A percentile compares a stretch with the other conserved stretches of the same genome.
phyloP scores from a whole-genome alignment of 805 yeast genomes.

The Metschnikowia chrysomelidarum region DNA sequence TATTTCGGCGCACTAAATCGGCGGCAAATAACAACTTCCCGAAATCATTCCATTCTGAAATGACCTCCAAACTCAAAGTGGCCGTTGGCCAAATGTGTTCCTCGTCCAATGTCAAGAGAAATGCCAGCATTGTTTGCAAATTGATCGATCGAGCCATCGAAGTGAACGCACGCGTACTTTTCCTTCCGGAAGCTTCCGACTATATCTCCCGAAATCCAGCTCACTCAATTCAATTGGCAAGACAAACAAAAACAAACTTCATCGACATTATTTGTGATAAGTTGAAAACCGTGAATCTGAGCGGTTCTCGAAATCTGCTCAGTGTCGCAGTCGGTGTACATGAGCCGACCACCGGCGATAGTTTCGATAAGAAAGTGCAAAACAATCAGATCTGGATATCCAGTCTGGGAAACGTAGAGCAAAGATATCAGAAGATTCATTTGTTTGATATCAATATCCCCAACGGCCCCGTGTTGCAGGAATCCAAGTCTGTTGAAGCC shows the following conservation, averaged over 20 bases:
- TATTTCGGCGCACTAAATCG: no score
- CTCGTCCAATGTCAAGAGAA: slow-evolving; percentile 55
- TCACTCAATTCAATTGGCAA: slow-evolving; percentile 63
- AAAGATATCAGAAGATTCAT: slow-evolving; percentile 82
- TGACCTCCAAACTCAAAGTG: slow-evolving; percentile 28
- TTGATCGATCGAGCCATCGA: slow-evolving; percentile 64
- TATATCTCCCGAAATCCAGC: slow-evolving; percentile 69
- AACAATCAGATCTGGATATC: slow-evolving; percentile 76
- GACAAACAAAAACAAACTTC: slow-evolving; percentile 37
- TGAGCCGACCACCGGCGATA: slow-evolving; percentile 53
- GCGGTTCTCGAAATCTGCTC: slow-evolving; percentile 20
- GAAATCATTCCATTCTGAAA: no score
- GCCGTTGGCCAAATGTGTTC: slow-evolving; percentile 91
- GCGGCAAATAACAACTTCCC: no score
- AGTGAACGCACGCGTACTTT: slow-evolving; percentile 62
- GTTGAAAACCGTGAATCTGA: slow-evolving; percentile 24
- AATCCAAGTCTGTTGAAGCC: slow-evolving; percentile 77
- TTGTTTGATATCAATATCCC: slow-evolving; percentile 83
- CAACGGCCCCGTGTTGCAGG: slow-evolving; percentile 78
- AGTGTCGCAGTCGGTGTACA: slow-evolving; percentile 87
- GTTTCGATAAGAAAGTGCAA: slow-evolving; percentile 39
- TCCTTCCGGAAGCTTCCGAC: slow-evolving; percentile 93
- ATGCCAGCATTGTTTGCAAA: slow-evolving; percentile 56
- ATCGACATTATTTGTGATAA: slow-evolving; percentile 44
- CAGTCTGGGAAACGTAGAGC: slow-evolving; percentile 58